These are phyloP conservation scores for Coniosporium apollinis DNA, from an alignment of 495 filamentous ascomycete species.

Conservation along the genomic window DNA sequence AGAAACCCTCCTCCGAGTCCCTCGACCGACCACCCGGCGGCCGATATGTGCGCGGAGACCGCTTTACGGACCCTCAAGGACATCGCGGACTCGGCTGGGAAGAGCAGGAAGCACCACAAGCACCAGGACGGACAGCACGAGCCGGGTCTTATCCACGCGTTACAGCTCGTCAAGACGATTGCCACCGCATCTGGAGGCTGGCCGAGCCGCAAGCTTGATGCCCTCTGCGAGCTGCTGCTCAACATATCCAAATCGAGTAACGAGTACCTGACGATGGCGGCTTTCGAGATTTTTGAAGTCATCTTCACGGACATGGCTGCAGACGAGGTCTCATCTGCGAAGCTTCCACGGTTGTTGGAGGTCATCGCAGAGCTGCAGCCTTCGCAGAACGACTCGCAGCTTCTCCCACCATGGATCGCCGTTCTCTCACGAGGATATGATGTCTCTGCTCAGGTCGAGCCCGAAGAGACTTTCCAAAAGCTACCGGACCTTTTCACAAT, in stretches of 20 bases:
- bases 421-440: slow-evolving; percentile 88
- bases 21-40: slow-evolving; percentile 77
- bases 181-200: slow-evolving; percentile 77
- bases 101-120: slow-evolving; percentile 45
- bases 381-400: slow-evolving; percentile 74
- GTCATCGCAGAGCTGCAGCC: slow-evolving; percentile 78
- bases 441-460: slow-evolving; percentile 69
- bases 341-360: slow-evolving; percentile 75
- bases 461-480: slow-evolving; percentile 77
- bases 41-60: slow-evolving; percentile 88
- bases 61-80: slow-evolving; percentile 61
- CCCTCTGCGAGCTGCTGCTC: slow-evolving; percentile 74
- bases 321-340: slow-evolving; percentile 67
- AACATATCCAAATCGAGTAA: slow-evolving; percentile 74
- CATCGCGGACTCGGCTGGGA: slow-evolving; percentile 43
- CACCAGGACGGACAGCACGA: slow-evolving; percentile 43
- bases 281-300: slow-evolving; percentile 92
- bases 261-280: slow-evolving; percentile 86
- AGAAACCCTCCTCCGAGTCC: slow-evolving; percentile 74
- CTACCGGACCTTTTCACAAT: slow-evolving; percentile 64
- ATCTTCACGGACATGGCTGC: slow-evolving; percentile 86
- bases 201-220: slow-evolving; percentile 92
- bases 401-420: slow-evolving; percentile 90
- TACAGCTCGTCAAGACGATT: slow-evolving; percentile 81
- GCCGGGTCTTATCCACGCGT: slow-evolving; percentile 70